Evolutionary conservation across 2,329 filamentous ascomycete species (phyloP).

Genomic region (Grosmannia huntii): DNA sequence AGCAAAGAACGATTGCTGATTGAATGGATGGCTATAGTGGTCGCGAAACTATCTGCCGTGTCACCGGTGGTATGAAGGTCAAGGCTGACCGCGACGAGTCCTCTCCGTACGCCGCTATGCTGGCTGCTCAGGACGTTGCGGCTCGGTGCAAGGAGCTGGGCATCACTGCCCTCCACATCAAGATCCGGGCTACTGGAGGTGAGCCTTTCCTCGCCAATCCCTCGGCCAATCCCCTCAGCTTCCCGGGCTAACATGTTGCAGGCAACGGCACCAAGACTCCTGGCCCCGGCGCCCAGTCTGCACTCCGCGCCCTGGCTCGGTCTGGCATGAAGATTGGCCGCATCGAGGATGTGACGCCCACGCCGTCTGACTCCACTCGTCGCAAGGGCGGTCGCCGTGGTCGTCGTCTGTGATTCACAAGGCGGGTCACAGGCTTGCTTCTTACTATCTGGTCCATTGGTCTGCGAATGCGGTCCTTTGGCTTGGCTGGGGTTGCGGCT

Average conservation of each 20-base stretch:
- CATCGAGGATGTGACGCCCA: conserved; percentile 99
- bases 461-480: background rate
- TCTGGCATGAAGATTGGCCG: conserved; percentile 99
- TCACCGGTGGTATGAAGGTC: conserved; percentile 99
- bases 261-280: conserved; percentile 99
- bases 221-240: background rate
- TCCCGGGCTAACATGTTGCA: conserved; percentile 1
- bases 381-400: conserved; percentile 99
- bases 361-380: conserved; percentile 96
- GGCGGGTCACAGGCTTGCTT: background rate
- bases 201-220: conserved; percentile 19
- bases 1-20: conserved; percentile 39
- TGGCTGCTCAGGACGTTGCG: conserved; percentile 98
- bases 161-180: conserved; percentile 95
- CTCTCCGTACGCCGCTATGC: conserved; percentile 99
- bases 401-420: conserved; percentile 79
- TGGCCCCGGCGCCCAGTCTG: conserved; percentile 96
- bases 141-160: conserved; percentile 63
- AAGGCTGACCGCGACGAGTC: conserved; percentile 99
- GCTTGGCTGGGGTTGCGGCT: conserved; percentile 27
- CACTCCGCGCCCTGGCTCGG: conserved; percentile 95
- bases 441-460: background rate
- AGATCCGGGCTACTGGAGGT: conserved; percentile 99
- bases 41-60: conserved; percentile 99
- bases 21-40: conserved; percentile 66